A percentile compares a stretch with the other conserved stretches of the same genome.
phyloP scores from a whole-genome alignment of 2,329 filamentous ascomycete genomes.

The Teratosphaeria pseudoeucalypti region DNA sequence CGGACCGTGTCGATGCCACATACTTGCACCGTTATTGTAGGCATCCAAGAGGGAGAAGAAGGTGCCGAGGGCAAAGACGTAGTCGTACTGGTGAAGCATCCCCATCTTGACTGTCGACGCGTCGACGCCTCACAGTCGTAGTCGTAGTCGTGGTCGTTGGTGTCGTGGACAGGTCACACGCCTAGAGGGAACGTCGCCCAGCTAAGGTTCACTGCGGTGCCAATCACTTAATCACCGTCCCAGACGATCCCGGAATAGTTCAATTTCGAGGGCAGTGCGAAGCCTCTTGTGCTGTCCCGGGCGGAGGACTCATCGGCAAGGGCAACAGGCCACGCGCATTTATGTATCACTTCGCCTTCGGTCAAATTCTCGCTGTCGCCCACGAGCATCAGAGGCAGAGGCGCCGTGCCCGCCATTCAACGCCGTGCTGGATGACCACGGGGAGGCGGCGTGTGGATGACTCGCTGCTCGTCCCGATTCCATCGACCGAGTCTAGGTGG shows the following conservation, averaged over 20 bases:
- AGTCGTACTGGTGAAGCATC: conserved; percentile 46
- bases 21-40: conserved; percentile 50
- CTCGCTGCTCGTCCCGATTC: background rate
- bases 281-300: background rate
- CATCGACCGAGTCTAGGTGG: background rate
- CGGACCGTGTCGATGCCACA: conserved; percentile 3
- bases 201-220: background rate
- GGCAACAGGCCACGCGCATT: background rate
- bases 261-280: background rate
- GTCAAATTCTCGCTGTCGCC: background rate
- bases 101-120: background rate
- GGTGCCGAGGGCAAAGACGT: conserved; percentile 53
- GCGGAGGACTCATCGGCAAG: background rate
- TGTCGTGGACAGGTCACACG: background rate
- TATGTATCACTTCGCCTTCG: background rate
- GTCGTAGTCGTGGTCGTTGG: background rate
- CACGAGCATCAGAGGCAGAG: background rate
- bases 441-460: background rate
- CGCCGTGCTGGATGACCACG: background rate
- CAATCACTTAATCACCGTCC: background rate
- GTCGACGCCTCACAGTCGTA: background rate
- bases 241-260: background rate
- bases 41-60: conserved; percentile 57
- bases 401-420: background rate
- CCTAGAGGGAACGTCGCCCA: background rate